Conservation (phyloP, 2,329 filamentous ascomycete species). For the Fusarium sp. region DNA sequence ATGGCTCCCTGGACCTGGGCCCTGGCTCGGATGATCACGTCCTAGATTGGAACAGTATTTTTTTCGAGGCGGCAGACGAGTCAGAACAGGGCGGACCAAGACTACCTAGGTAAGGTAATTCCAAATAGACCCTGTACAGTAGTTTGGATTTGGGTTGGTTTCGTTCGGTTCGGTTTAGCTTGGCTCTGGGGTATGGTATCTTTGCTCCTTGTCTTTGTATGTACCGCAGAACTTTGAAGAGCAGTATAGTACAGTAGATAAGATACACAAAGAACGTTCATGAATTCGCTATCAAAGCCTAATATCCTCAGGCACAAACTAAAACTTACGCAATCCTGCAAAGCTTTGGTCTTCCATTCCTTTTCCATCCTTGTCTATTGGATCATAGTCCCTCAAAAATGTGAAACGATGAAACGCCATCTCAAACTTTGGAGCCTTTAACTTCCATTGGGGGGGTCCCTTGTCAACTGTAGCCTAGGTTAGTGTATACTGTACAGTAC, state of each 20-base stretch:
- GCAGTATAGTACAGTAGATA: neutral
- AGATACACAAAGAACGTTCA: neutral
- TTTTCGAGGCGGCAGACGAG: conserved; percentile 33
- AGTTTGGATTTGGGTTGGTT: neutral
- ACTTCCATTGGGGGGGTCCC: conserved; percentile 25
- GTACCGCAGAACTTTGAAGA: conserved; percentile 16
- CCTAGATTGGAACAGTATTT: conserved; percentile 17
- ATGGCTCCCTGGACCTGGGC: neutral
- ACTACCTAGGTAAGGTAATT: conserved; percentile 6
- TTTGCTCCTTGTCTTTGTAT: neutral
- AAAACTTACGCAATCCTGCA: neutral
- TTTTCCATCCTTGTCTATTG: neutral
- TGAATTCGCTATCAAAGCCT: neutral
- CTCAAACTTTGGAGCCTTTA: conserved; percentile 35
- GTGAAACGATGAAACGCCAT: conserved; percentile 39
- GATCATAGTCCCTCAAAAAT: neutral
- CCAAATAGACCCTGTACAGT: conserved; percentile 12
- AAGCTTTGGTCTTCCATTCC: neutral
- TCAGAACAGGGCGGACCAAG: conserved; percentile 29
- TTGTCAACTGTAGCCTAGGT: conserved; percentile 12
- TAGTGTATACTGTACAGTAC: neutral
- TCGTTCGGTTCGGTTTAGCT: neutral
- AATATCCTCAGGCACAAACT: conserved; percentile 1
- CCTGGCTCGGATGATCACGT: conserved; percentile 20
- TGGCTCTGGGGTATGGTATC: conserved; percentile 9